A percentile compares a stretch with the other conserved stretches of the same genome.
Evolutionary conservation across 345 rosid species (phyloP).

Genomic region (Cardamine occulta): DNA sequence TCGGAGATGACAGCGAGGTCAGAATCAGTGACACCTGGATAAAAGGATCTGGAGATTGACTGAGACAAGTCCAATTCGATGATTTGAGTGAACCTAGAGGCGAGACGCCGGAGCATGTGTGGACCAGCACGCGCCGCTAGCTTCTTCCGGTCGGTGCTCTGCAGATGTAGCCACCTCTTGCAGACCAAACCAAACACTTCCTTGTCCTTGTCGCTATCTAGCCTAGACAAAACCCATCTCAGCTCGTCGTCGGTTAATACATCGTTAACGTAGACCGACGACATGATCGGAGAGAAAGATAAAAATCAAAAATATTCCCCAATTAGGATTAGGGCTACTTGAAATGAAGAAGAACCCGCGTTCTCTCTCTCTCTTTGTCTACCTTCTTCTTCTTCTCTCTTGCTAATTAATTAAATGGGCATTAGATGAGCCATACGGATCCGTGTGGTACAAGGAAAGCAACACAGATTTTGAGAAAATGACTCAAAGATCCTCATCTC

Average conservation of each 20-base stretch:
- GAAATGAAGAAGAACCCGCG: constrained; percentile 10
- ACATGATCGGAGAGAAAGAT: constrained; percentile 44
- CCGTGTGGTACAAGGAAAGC: constrained; percentile 48
- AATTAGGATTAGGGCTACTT: not conserved
- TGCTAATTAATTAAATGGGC: constrained; percentile 15
- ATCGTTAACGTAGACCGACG: constrained; percentile 65
- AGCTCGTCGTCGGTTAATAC: constrained; percentile 83
- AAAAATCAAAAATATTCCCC: not conserved
- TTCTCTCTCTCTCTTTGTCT: constrained; percentile 14
- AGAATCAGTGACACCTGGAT: constrained; percentile 87
- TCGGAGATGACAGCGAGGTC: constrained; percentile 74
- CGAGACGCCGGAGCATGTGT: constrained; percentile 82
- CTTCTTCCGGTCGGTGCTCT: constrained; percentile 88
- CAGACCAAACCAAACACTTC: constrained; percentile 91
- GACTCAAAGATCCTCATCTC: constrained; percentile 37
- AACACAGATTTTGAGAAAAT: constrained; percentile 22
- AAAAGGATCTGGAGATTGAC: constrained; percentile 87
- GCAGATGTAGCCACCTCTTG: constrained; percentile 82
- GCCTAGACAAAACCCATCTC: constrained; percentile 63
- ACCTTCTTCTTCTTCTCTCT: constrained; percentile 6
- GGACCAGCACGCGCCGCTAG: constrained; percentile 92
- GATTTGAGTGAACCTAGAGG: constrained; percentile 74
- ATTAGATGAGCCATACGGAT: constrained; percentile 35
- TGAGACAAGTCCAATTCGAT: constrained; percentile 86
- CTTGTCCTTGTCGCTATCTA: constrained; percentile 73